These are phyloP conservation scores for Pisolithus microcarpus DNA, from an alignment of 768 basidiomycete genomes.

Conservation along the genomic window DNA sequence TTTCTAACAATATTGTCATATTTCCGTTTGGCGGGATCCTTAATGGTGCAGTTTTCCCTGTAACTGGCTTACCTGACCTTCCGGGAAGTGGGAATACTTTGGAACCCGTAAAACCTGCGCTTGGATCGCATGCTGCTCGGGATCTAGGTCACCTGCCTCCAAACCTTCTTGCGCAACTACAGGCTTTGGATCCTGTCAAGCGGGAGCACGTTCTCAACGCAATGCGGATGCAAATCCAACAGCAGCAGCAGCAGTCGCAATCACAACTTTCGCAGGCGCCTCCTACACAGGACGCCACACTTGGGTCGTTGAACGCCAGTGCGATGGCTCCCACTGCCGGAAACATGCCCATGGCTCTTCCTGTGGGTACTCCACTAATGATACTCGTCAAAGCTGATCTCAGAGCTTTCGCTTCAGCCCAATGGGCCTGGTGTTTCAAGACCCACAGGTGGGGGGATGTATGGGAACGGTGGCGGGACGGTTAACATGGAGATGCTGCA, in stretches of 20 bases:
- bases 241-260: slow-evolving; percentile 19
- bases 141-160: slow-evolving; percentile 3
- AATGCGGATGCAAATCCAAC: slow-evolving; percentile 15
- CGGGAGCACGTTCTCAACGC: slow-evolving; percentile 17
- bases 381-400: not conserved
- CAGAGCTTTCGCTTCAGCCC: slow-evolving; percentile 4
- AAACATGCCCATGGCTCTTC: slow-evolving; percentile 12
- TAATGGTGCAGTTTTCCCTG: slow-evolving; percentile 44
- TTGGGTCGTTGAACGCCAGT: not conserved
- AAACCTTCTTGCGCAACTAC: slow-evolving; percentile 13
- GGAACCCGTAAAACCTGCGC: slow-evolving; percentile 1
- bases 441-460: slow-evolving; percentile 13
- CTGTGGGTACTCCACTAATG: slow-evolving; percentile 8
- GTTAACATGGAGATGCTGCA: slow-evolving; percentile 38
- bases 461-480: slow-evolving; percentile 17
- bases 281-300: not conserved
- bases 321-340: slow-evolving; percentile 3
- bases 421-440: slow-evolving; percentile 6
- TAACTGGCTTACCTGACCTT: slow-evolving; percentile 41
- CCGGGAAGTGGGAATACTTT: slow-evolving; percentile 19
- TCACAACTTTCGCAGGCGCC: slow-evolving; percentile 8
- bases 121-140: slow-evolving; percentile 7
- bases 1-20: slow-evolving; percentile 42
- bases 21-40: slow-evolving; percentile 34
- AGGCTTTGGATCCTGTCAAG: slow-evolving; percentile 16